Base-by-base conservation (phyloP, 352 stramenopile genomes). In the Phytophthora parvispora region DNA sequence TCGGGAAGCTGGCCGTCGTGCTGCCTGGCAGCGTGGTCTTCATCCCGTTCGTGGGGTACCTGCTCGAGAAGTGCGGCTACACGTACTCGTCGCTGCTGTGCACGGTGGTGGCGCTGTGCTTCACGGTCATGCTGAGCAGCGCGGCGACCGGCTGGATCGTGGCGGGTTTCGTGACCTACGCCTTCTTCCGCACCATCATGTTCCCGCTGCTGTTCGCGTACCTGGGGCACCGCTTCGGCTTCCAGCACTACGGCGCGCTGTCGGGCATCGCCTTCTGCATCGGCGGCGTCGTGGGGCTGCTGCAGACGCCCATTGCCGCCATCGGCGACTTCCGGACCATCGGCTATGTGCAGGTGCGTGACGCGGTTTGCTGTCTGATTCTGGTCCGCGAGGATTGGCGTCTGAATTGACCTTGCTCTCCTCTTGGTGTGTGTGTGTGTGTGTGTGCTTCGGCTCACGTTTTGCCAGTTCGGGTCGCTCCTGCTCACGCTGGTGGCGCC, bases 131-230 rank as follows among this genome's bases (percentile, higher is more conserved):
- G 51, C 68, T 78, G 56, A 72, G 62, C 50, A 75, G 68, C 49
- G 52, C 52, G 51, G 83, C 69, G 59, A 89, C 65, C 27, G 77
- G 40, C 8, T 70, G 54, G 65, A 81, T 96, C 51, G 54, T 94
- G 22, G 60, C 65, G 3, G 78, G 77, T 29, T 97, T 97, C 61
- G 56, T 83, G 28, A 73, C 82, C 4, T 97, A 97, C 67, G 78
- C 86, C 4, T 77, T 97, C 29, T 97, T 95, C 63, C 78, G 91
- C 45, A 88, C 89, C 51, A 91, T 94, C 74, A 76, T 97, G 27
- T 97, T 93, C 59, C 82, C 89, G 31, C 73, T 95, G 61, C 77
- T 94, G 49, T 97, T 97, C 65, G 84, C 87, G 48, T 94, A 90
- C 28, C 54, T 97, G 22, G 87, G 87, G 15, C 78, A 92, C 48